Conservation (phyloP, 1,284 basidiomycete genomes). For the Fomitopsis schrenkii region DNA sequence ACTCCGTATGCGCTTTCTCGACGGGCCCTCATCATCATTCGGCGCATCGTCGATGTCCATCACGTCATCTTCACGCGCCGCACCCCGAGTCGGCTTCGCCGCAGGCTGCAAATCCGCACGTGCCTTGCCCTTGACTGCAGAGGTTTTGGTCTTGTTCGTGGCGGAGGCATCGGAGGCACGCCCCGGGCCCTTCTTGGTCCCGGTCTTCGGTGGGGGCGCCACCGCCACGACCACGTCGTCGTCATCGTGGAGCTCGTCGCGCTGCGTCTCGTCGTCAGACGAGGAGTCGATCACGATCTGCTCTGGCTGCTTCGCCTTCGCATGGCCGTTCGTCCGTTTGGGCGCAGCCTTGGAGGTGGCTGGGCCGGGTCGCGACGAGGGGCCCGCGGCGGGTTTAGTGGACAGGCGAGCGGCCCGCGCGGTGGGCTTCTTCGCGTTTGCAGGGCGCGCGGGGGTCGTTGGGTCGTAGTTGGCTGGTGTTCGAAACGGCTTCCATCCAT, state of each 20-base stretch:
- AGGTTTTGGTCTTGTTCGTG: constrained; percentile 15
- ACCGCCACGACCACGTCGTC: constrained; percentile 13
- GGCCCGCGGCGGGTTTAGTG: constrained; percentile 17
- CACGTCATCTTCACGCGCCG: not conserved
- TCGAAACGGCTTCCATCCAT: constrained; percentile 9
- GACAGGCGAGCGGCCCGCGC: constrained; percentile 9
- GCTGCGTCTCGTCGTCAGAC: constrained; percentile 9
- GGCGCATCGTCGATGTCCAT: constrained; percentile 7
- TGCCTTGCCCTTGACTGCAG: constrained; percentile 23
- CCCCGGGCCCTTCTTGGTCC: constrained; percentile 11
- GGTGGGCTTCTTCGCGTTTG: constrained; percentile 14
- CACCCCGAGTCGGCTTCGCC: not conserved
- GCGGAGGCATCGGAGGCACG: constrained; percentile 3
- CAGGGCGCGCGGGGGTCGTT: constrained; percentile 22
- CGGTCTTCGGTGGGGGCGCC: constrained; percentile 8
- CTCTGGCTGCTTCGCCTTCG: not conserved
- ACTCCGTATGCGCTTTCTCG: not conserved
- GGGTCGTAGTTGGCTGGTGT: constrained; percentile 20
- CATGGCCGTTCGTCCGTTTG: not conserved
- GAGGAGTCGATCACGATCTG: constrained; percentile 8
- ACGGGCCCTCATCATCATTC: constrained; percentile 9
- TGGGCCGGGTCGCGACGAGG: constrained; percentile 15
- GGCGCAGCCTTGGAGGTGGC: not conserved
- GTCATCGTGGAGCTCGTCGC: constrained; percentile 3
- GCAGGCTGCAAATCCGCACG: constrained; percentile 13